Evolutionary conservation across 2,329 filamentous ascomycete species (phyloP).

Genomic region (Sarocladiaceae sp.): DNA sequence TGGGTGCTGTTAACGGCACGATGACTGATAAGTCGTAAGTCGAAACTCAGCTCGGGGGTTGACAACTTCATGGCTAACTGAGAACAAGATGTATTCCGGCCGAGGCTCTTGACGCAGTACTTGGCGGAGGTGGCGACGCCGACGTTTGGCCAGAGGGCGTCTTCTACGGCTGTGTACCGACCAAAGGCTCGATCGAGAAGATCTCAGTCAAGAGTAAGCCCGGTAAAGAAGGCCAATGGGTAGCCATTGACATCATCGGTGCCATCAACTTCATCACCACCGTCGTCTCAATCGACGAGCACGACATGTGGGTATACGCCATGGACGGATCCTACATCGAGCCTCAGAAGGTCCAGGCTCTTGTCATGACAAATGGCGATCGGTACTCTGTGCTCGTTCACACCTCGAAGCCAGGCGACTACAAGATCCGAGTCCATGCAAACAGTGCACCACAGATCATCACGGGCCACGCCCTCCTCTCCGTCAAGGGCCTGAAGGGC

Average conservation of each 20-base stretch:
- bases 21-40: conserved; percentile 39
- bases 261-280: conserved; percentile 41
- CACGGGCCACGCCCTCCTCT: conserved; percentile 45
- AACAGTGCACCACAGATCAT: conserved; percentile 49
- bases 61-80: background rate
- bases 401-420: conserved; percentile 43
- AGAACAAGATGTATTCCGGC: conserved; percentile 31
- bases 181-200: conserved; percentile 37
- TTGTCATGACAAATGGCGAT: conserved; percentile 46
- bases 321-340: conserved; percentile 51
- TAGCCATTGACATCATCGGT: conserved; percentile 52
- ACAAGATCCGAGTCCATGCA: conserved; percentile 50
- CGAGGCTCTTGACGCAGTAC: conserved; percentile 32
- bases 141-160: conserved; percentile 37
- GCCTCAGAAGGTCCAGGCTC: conserved; percentile 43
- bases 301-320: conserved; percentile 49
- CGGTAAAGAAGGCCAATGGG: conserved; percentile 34
- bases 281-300: conserved; percentile 45
- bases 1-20: conserved; percentile 22
- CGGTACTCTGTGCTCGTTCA: conserved; percentile 45
- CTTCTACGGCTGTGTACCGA: conserved; percentile 43
- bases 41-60: background rate
- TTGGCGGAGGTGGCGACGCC: conserved; percentile 17
- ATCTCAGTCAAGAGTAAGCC: conserved; percentile 28
- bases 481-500: conserved; percentile 21